These are phyloP conservation scores for Schizothecium vesticola DNA, from an alignment of 495 filamentous ascomycete species.

Conservation along the genomic window DNA sequence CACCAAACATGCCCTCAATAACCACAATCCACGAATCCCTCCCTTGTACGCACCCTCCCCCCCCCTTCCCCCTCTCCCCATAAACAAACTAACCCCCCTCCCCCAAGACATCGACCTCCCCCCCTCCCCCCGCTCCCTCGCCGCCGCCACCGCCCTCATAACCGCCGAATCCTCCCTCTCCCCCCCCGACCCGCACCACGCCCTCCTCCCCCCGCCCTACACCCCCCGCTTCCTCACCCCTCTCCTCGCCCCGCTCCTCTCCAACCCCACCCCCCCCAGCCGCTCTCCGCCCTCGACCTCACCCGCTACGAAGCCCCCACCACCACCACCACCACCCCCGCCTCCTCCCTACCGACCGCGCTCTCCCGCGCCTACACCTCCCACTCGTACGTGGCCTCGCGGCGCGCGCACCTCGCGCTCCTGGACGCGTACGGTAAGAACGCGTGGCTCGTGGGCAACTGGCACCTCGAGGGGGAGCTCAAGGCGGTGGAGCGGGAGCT, in stretches of 20 bases:
- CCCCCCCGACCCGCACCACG: conserved; percentile 35
- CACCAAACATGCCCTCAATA: conserved; percentile 59
- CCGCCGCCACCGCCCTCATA: conserved; percentile 59
- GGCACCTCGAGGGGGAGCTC: conserved; percentile 68
- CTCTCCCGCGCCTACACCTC: conserved; percentile 55
- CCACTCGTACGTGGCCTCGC: conserved; percentile 58
- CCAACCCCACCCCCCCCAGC: conserved; percentile 23
- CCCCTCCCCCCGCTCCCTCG: conserved; percentile 54
- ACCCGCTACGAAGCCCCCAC: conserved; percentile 73
- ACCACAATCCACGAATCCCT: conserved; percentile 75
- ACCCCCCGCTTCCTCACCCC: conserved; percentile 48
- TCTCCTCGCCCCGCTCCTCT: conserved; percentile 57
- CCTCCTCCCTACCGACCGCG: conserved; percentile 15
- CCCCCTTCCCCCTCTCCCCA: conserved; percentile 2
- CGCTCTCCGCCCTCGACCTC: conserved; percentile 64
- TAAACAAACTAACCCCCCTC: conserved; percentile 18
- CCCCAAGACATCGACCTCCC: conserved; percentile 63
- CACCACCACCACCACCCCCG: conserved; percentile 26
- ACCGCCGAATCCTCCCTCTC: conserved; percentile 52
- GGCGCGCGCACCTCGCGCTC: conserved; percentile 64
- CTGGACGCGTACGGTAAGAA: conserved; percentile 81
- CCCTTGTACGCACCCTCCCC: conserved; percentile 55
- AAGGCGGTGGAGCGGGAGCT: conserved; percentile 72
- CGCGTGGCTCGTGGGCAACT: conserved; percentile 83
- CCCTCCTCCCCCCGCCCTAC: conserved; percentile 33